A percentile compares a stretch with the other conserved stretches of the same genome.
phyloP scores from a whole-genome alignment of 257 asterid genomes.

The Knoxia roxburghii region DNA sequence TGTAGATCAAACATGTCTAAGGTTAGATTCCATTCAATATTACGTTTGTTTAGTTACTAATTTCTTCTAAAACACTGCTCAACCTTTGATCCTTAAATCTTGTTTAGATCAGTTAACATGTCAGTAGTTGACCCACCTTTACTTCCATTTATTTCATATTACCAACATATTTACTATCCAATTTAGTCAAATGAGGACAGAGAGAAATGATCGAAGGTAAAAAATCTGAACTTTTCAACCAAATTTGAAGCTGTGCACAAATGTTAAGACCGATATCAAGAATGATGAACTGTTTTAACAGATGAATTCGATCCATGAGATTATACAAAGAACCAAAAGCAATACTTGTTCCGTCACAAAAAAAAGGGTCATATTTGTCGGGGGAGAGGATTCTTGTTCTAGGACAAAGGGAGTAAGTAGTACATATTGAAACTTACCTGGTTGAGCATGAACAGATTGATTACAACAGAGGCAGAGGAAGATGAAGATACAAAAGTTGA shows the following conservation, averaged over 20 bases:
- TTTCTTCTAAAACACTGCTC: background rate
- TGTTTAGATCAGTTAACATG: background rate
- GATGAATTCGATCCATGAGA: background rate
- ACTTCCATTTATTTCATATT: too few relatives aligned
- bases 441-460: conserved; percentile 41
- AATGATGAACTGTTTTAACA: background rate
- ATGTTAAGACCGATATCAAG: background rate
- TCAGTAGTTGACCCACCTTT: background rate
- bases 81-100: background rate
- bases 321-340: background rate
- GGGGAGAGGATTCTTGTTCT: too few relatives aligned
- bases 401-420: too few relatives aligned
- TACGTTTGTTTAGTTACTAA: background rate
- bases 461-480: conserved; percentile 29
- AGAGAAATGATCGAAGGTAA: background rate
- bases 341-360: too few relatives aligned
- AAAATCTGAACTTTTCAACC: background rate
- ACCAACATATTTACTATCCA: background rate
- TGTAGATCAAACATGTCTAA: background rate
- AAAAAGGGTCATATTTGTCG: too few relatives aligned
- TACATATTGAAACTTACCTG: conserved; percentile 47
- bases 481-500: conserved; percentile 20
- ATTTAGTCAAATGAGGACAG: background rate
- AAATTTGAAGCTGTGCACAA: background rate
- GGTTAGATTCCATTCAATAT: background rate